A percentile compares a stretch with the other conserved stretches of the same genome.
These are phyloP conservation scores for Papilionanthe hybrid DNA, from an alignment of 116 monocot genomes.

Conservation along the genomic window DNA sequence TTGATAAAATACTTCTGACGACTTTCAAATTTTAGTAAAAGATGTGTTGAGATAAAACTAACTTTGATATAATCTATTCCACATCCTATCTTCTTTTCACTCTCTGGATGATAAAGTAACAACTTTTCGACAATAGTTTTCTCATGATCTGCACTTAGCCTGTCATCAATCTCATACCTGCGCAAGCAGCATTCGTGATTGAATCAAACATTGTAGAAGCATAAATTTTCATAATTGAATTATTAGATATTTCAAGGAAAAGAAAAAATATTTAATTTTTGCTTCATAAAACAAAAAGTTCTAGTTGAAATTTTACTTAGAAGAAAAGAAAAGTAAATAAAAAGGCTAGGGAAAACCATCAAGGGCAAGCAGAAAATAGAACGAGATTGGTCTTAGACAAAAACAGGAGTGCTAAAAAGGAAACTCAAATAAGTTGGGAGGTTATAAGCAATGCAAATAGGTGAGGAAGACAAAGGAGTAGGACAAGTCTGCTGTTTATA, in stretches of 20 bases:
- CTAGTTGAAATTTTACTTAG: background rate
- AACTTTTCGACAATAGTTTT: constrained; percentile 71
- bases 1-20: background rate
- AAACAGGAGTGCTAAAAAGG: background rate
- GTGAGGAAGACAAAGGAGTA: background rate
- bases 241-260: background rate
- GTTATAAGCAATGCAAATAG: background rate
- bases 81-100: constrained; percentile 87
- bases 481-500: background rate
- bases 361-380: background rate
- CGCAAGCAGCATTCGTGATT: constrained; percentile 4
- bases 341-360: background rate
- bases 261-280: background rate
- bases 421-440: background rate
- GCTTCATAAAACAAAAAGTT: background rate
- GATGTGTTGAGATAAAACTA: constrained; percentile 16
- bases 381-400: background rate
- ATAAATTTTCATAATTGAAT: background rate
- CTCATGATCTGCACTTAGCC: constrained; percentile 74
- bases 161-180: constrained; percentile 85
- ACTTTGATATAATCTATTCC: constrained; percentile 92
- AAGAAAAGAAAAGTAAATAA: background rate
- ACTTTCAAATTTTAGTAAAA: background rate
- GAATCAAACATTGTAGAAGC: background rate
- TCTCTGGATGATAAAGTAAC: constrained; percentile 90